phyloP scores from a whole-genome alignment of 2,329 filamentous ascomycete species.

The Fusarium papillatum region DNA sequence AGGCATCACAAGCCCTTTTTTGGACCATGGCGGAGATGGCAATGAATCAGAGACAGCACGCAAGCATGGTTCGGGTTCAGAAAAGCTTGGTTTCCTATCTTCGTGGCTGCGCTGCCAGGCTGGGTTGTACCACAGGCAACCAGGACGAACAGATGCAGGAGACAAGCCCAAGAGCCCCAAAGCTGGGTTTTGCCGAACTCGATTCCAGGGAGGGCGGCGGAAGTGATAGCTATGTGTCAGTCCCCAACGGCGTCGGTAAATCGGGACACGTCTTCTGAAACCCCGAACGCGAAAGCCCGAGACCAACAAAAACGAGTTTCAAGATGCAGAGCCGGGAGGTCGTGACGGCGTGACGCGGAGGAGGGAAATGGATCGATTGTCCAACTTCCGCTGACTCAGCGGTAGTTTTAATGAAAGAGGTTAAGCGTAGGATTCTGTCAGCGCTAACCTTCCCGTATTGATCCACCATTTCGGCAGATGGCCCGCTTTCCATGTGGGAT shows the following conservation, averaged over 20 bases:
- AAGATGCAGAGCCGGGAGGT: neutral
- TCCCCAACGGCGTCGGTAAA: neutral
- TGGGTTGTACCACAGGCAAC: constrained; percentile 7
- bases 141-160: neutral
- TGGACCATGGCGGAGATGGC: constrained; percentile 21
- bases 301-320: constrained; percentile 14
- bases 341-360: neutral
- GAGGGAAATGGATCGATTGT: neutral
- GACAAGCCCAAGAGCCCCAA: neutral
- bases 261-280: constrained; percentile 5
- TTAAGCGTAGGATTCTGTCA: neutral
- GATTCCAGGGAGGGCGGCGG: neutral
- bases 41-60: neutral
- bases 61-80: constrained; percentile 2
- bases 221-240: constrained; percentile 5
- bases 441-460: constrained; percentile 3
- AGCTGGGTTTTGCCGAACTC: neutral
- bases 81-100: neutral
- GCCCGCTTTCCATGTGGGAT: constrained; percentile 2
- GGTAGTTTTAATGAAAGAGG: neutral
- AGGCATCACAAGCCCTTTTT: constrained; percentile 40
- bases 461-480: neutral
- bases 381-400: constrained; percentile 34
- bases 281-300: constrained; percentile 18
- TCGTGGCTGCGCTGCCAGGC: neutral